Evolutionary conservation across 116 monocot genomes (phyloP).

Genomic region (Phalaenopsis hybrid): DNA sequence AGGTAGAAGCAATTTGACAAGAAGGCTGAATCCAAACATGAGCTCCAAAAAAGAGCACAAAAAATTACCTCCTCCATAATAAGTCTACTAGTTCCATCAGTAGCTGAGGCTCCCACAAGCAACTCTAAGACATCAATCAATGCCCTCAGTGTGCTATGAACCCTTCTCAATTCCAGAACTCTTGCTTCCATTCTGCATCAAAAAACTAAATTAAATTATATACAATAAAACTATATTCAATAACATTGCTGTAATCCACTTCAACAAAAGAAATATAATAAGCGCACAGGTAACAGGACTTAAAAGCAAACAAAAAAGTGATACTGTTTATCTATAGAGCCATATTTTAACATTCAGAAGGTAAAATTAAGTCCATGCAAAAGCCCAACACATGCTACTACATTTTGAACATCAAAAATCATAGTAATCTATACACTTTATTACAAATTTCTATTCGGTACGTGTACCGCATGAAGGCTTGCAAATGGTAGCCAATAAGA

Average conservation of each 20-base stretch:
- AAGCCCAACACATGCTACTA: not conserved
- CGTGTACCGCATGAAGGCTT: too few relatives aligned
- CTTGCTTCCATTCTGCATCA: conserved; percentile 48
- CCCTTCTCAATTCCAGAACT: conserved; percentile 57
- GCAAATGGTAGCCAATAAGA: too few relatives aligned
- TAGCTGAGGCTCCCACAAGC: conserved; percentile 41
- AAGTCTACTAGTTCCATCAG: conserved; percentile 43
- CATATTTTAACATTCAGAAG: not conserved
- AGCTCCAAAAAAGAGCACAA: not conserved
- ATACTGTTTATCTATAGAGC: not conserved
- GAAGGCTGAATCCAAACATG: not conserved
- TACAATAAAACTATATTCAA: conserved; percentile 3
- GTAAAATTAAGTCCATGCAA: not conserved
- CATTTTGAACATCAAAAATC: not conserved
- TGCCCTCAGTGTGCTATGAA: conserved; percentile 60
- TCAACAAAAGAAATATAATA: not conserved
- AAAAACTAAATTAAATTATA: conserved; percentile 6
- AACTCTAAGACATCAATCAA: conserved; percentile 76
- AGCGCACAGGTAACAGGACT: not conserved
- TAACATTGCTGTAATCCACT: not conserved
- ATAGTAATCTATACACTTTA: too few relatives aligned
- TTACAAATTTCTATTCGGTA: too few relatives aligned
- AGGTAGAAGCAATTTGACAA: not conserved
- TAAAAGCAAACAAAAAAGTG: not conserved
- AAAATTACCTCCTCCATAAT: conserved; percentile 72